phyloP scores from a whole-genome alignment of 2,329 filamentous ascomycete species.

The Alternaria ventricosa region DNA sequence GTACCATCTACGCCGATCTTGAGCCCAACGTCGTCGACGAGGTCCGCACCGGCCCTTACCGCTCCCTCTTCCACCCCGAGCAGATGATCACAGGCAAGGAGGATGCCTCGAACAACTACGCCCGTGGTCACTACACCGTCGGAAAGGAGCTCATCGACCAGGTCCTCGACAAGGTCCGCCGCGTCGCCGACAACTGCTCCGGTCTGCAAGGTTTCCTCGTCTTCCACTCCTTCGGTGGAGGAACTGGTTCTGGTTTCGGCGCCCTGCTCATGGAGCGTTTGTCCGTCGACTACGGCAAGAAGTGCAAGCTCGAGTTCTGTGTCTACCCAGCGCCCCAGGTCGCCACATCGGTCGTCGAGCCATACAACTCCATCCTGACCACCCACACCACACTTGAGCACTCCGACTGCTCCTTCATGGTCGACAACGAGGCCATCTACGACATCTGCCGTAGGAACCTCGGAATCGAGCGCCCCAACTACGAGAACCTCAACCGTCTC shows the following conservation, averaged over 20 bases:
- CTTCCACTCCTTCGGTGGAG: slow-evolving; percentile 99
- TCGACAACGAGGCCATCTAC: slow-evolving; percentile 99
- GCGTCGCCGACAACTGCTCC: slow-evolving; percentile 93
- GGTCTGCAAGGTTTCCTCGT: slow-evolving; percentile 99
- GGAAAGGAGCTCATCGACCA: slow-evolving; percentile 99
- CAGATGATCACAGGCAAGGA: slow-evolving; percentile 99
- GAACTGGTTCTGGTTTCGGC: slow-evolving; percentile 98
- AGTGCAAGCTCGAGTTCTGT: slow-evolving; percentile 99
- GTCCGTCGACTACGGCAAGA: slow-evolving; percentile 99
- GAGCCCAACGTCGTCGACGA: slow-evolving; percentile 99
- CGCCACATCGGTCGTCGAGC: slow-evolving; percentile 96
- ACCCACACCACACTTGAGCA: slow-evolving; percentile 99
- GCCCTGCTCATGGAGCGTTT: slow-evolving; percentile 98
- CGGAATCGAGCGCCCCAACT: slow-evolving; percentile 95
- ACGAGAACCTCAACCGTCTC: slow-evolving; percentile 98
- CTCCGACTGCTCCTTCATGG: slow-evolving; percentile 99
- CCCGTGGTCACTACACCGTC: slow-evolving; percentile 98
- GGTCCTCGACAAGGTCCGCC: slow-evolving; percentile 96
- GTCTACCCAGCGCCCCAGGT: slow-evolving; percentile 98
- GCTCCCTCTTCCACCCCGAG: slow-evolving; percentile 96
- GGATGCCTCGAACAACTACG: slow-evolving; percentile 99
- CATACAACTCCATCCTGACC: slow-evolving; percentile 99
- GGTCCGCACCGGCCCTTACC: slow-evolving; percentile 96
- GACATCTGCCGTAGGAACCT: slow-evolving; percentile 99
- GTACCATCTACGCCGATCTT: slow-evolving; percentile 99